These are phyloP conservation scores for Entomophthora muscae DNA, from an alignment of 371 early-diverging fungal species.

Conservation along the genomic window DNA sequence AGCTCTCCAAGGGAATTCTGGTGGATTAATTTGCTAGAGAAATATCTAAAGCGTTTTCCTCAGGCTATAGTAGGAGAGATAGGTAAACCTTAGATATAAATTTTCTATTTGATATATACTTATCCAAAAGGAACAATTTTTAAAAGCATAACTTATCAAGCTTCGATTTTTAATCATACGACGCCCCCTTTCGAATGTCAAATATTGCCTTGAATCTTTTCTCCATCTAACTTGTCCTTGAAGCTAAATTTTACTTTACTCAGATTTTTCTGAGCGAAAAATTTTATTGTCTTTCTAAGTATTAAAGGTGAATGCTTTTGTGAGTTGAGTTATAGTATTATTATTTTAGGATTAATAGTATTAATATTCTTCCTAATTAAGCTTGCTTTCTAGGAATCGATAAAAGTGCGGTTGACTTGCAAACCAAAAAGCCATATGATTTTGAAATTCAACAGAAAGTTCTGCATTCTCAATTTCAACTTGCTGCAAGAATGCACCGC, in stretches of 20 bases:
- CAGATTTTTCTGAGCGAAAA: too few relatives aligned
- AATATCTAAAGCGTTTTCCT: constrained; percentile 5
- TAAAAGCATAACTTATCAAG: background rate
- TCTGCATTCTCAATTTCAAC: background rate
- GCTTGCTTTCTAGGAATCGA: constrained; percentile 1
- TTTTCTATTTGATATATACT: constrained; percentile 9
- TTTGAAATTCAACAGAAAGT: background rate
- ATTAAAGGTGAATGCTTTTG: too few relatives aligned
- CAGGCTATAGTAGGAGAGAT: background rate
- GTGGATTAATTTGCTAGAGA: constrained; percentile 15
- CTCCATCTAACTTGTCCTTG: background rate
- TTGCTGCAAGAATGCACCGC: background rate
- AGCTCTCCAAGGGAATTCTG: background rate
- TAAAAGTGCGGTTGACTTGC: background rate
- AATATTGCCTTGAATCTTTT: background rate
- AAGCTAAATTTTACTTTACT: background rate
- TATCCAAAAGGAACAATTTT: background rate
- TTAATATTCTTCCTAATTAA: background rate
- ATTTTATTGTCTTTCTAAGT: too few relatives aligned
- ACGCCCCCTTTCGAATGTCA: too few relatives aligned
- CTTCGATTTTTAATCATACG: background rate
- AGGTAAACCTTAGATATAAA: background rate
- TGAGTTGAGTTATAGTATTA: background rate
- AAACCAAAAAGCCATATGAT: background rate
- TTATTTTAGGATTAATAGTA: background rate